Conservation (phyloP, 176 grass and related monocot genomes). For the Paspalum notatum region DNA sequence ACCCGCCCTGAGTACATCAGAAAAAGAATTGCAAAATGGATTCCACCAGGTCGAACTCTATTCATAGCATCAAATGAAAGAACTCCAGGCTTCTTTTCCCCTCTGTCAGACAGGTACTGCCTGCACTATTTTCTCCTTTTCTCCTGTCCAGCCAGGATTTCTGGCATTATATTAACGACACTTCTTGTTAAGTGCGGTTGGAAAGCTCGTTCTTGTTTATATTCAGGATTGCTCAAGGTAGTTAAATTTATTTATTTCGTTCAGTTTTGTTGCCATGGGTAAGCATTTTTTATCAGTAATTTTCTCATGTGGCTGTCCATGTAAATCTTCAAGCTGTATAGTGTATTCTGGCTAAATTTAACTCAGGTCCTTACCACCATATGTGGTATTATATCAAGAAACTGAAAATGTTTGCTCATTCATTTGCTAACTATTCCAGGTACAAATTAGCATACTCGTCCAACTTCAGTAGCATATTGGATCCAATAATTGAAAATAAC, state of each 20-base stretch:
- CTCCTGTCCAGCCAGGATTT: background rate
- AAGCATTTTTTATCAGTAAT: slow-evolving; percentile 13
- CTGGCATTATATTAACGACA: background rate
- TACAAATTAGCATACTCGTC: slow-evolving; percentile 77
- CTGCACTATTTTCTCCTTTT: slow-evolving; percentile 11
- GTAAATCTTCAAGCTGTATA: background rate
- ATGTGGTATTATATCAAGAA: slow-evolving; percentile 1
- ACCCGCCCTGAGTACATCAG: slow-evolving; percentile 77
- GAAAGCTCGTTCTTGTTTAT: slow-evolving; percentile 3
- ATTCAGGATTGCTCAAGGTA: slow-evolving; percentile 14
- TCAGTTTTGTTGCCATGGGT: background rate
- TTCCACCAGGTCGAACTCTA: slow-evolving; percentile 68
- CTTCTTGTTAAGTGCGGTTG: background rate
- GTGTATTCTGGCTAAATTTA: background rate
- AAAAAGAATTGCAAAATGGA: slow-evolving; percentile 78
- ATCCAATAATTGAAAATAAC: slow-evolving; percentile 62
- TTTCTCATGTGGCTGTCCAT: slow-evolving; percentile 10
- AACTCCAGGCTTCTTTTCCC: slow-evolving; percentile 66
- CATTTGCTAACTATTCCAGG: slow-evolving; percentile 41
- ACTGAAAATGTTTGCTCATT: slow-evolving; percentile 21
- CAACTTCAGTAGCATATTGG: slow-evolving; percentile 77
- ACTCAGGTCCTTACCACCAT: background rate
- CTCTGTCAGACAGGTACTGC: slow-evolving; percentile 59
- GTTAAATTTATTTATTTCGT: background rate
- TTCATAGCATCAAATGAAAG: slow-evolving; percentile 84